Evolutionary conservation across 148 eudicot genomes (phyloP).

Genomic region (Vaccinium myrtillus): DNA sequence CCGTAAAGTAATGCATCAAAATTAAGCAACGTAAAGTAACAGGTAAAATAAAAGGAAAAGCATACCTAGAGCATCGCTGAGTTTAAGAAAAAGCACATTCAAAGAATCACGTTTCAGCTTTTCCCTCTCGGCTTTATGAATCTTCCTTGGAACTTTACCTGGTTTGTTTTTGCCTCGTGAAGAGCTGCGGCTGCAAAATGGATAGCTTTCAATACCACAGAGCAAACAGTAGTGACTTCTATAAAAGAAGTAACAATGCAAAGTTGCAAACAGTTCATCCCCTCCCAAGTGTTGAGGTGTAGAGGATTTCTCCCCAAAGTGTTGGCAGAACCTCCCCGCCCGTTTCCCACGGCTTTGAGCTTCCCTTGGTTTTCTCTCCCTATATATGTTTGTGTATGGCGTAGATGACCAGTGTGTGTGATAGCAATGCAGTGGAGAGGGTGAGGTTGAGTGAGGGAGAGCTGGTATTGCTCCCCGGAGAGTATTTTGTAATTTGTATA

Average conservation of each 20-base stretch:
- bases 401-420: too few species aligned
- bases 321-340: too few species aligned
- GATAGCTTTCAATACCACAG: neutral
- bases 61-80: slow-evolving; percentile 55
- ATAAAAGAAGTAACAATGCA: neutral
- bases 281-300: too few species aligned
- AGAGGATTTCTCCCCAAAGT: too few species aligned
- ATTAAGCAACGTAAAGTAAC: neutral
- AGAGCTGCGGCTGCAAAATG: slow-evolving; percentile 25
- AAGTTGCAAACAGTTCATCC: neutral
- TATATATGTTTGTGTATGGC: too few species aligned
- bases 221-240: neutral
- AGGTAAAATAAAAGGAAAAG: slow-evolving; percentile 3
- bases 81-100: slow-evolving; percentile 58
- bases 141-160: slow-evolving; percentile 49
- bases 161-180: slow-evolving; percentile 41
- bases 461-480: too few species aligned
- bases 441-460: too few species aligned
- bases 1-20: neutral
- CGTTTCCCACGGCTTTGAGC: too few species aligned
- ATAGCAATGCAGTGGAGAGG: too few species aligned
- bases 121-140: slow-evolving; percentile 77
- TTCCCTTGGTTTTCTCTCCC: too few species aligned
- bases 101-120: slow-evolving; percentile 70
- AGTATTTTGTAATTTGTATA: too few species aligned